A percentile compares a stretch with the other conserved stretches of the same genome.
Evolutionary conservation across 2,329 filamentous ascomycete species (phyloP).

Genomic region (Fusarium austroafricanum): DNA sequence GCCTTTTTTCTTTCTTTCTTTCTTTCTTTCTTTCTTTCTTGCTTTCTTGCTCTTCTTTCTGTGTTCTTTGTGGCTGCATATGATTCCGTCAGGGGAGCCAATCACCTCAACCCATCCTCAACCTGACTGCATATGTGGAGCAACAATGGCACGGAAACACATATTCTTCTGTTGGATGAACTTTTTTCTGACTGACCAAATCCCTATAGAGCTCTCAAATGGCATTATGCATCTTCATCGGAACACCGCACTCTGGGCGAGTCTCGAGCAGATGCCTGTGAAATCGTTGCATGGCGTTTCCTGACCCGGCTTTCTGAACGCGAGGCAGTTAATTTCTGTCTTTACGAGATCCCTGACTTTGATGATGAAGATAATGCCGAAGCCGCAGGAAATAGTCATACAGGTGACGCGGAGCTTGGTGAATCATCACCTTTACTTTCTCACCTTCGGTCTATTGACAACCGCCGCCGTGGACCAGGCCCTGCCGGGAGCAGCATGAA

Average conservation of each 20-base stretch:
- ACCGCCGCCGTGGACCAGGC: slow-evolving; percentile 30
- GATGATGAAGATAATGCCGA: slow-evolving; percentile 44
- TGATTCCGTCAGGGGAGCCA: slow-evolving; percentile 21
- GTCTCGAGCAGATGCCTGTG: slow-evolving; percentile 78
- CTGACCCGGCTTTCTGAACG: slow-evolving; percentile 76
- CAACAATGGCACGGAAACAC: slow-evolving; percentile 1
- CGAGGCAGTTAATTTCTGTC: slow-evolving; percentile 79
- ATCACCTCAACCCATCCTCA: slow-evolving; percentile 23
- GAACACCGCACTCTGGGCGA: slow-evolving; percentile 75
- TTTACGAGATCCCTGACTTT: slow-evolving; percentile 74
- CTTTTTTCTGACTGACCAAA: slow-evolving; percentile 21
- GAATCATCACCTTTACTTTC: slow-evolving; percentile 62
- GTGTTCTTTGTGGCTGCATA: slow-evolving; percentile 23
- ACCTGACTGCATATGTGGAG: slow-evolving; percentile 15
- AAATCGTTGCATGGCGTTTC: slow-evolving; percentile 85
- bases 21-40: too few relatives aligned
- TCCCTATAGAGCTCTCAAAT: slow-evolving; percentile 73
- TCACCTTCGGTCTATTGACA: slow-evolving; percentile 47
- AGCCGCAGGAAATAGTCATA: slow-evolving; percentile 16
- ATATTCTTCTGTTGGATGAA: not conserved
- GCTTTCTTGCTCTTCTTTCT: not conserved
- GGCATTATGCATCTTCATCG: slow-evolving; percentile 74
- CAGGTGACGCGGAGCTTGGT: slow-evolving; percentile 56
- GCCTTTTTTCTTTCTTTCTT: too few relatives aligned
- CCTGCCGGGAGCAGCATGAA: slow-evolving; percentile 56